Conservation (phyloP, 148 eudicot species). For the Chenopodium quinoa region DNA sequence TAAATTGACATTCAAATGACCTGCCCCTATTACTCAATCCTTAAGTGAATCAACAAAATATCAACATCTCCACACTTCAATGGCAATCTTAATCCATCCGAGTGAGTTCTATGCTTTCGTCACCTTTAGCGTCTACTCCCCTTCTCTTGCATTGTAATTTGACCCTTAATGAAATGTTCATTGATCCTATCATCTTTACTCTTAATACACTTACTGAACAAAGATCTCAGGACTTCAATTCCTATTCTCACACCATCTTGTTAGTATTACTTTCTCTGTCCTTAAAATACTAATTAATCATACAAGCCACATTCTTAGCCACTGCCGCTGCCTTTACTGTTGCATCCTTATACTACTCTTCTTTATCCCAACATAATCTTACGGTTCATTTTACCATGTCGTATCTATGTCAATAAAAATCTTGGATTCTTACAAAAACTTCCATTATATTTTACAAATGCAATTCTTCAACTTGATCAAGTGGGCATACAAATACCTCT, state of each 20-base stretch:
- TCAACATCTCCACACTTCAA: not conserved
- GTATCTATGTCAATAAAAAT: too few species aligned
- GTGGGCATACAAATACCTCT: too few species aligned
- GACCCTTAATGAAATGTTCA: not conserved
- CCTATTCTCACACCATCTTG: not conserved
- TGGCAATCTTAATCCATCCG: not conserved
- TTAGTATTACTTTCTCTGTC: not conserved
- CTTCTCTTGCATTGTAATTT: not conserved
- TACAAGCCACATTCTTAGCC: not conserved
- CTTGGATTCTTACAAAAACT: too few species aligned
- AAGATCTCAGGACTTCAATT: not conserved
- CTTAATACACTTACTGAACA: not conserved
- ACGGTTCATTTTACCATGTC: too few species aligned
- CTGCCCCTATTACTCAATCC: not conserved
- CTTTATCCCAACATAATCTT: too few species aligned
- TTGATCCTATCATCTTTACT: not conserved
- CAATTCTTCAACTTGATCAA: too few species aligned
- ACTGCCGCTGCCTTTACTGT: too few species aligned
- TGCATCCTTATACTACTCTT: too few species aligned
- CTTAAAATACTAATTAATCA: not conserved
- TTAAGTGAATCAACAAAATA: too few species aligned
- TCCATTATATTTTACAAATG: too few species aligned
- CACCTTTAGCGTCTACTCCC: not conserved
- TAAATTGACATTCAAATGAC: not conserved
- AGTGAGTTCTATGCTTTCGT: not conserved